Conservation (phyloP, 1,284 basidiomycete species). For the Apiotrichum siamense region DNA sequence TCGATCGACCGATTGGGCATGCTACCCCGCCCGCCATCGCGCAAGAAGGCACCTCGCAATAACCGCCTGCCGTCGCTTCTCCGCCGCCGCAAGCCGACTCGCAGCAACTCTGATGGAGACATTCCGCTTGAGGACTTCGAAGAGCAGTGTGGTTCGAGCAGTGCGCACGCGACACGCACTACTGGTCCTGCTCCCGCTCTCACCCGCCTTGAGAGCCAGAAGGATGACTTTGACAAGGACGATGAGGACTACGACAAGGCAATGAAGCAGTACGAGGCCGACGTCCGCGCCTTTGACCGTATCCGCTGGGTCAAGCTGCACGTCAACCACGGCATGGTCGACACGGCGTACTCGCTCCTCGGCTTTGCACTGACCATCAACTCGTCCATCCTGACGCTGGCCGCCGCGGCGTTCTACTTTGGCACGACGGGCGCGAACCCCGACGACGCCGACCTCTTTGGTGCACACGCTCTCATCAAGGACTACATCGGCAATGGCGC, state of each 20-base stretch:
- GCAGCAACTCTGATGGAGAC: background rate
- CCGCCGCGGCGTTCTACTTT: constrained; percentile 66
- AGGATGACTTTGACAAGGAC: constrained; percentile 18
- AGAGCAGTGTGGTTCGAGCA: too few relatives aligned
- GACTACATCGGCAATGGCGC: constrained; percentile 62
- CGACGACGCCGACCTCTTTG: constrained; percentile 68
- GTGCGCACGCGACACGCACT: too few relatives aligned
- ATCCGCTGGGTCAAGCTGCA: constrained; percentile 67
- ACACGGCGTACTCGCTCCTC: constrained; percentile 53
- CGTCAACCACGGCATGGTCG: constrained; percentile 63
- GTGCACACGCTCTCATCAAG: constrained; percentile 69
- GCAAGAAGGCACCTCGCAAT: background rate
- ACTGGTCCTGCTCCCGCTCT: too few relatives aligned
- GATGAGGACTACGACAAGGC: constrained; percentile 24
- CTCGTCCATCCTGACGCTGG: constrained; percentile 59
- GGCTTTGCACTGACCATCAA: constrained; percentile 85
- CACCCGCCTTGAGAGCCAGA: background rate
- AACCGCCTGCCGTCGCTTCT: constrained; percentile 19
- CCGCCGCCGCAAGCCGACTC: background rate
- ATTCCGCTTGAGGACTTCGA: constrained; percentile 1
- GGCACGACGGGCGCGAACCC: constrained; percentile 37
- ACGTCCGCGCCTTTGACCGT: constrained; percentile 58
- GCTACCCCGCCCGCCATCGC: constrained; percentile 29
- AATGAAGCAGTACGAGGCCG: constrained; percentile 50
- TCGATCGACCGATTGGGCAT: constrained; percentile 62